phyloP scores from a whole-genome alignment of 805 yeast species.

The Cyberlindnera maclurae region DNA sequence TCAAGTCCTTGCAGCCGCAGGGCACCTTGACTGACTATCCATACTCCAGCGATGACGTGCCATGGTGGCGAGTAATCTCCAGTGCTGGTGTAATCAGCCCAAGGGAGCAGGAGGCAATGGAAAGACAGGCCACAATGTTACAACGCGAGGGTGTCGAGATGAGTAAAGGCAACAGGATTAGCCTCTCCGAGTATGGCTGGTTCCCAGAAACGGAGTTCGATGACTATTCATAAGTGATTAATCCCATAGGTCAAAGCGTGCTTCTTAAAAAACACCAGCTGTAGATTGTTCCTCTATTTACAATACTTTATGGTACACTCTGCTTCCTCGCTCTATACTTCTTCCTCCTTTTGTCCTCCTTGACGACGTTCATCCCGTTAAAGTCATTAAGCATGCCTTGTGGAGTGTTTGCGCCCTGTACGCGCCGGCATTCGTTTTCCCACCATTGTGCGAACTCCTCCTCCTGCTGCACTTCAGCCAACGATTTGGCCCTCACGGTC shows the following conservation, averaged over 20 bases:
- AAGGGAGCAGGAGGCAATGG: constrained; percentile 36
- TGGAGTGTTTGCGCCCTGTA: constrained; percentile 42
- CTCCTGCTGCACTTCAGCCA: constrained; percentile 72
- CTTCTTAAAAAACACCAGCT: too few relatives aligned
- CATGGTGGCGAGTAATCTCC: constrained; percentile 73
- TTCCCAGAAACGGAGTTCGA: constrained; percentile 41
- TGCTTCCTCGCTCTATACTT: constrained; percentile 6
- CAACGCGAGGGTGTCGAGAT: constrained; percentile 43
- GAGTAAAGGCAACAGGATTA: constrained; percentile 26
- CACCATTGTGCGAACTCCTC: constrained; percentile 87
- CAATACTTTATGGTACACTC: constrained; percentile 8
- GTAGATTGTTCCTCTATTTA: too few relatives aligned
- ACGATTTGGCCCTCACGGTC: constrained; percentile 32
- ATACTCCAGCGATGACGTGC: constrained; percentile 9
- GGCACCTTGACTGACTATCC: constrained; percentile 6
- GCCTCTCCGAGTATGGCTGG: constrained; percentile 54
- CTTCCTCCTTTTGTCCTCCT: neutral
- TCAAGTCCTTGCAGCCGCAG: constrained; percentile 41
- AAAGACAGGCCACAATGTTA: constrained; percentile 39
- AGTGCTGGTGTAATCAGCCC: constrained; percentile 59
- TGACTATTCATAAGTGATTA: constrained; percentile 11
- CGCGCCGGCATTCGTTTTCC: constrained; percentile 66
- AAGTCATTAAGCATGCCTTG: constrained; percentile 20
- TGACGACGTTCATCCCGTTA: neutral
- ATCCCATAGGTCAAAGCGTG: too few relatives aligned